Base-by-base conservation (phyloP, 2,329 filamentous ascomycete genomes). In the Zasmidium angulare region DNA sequence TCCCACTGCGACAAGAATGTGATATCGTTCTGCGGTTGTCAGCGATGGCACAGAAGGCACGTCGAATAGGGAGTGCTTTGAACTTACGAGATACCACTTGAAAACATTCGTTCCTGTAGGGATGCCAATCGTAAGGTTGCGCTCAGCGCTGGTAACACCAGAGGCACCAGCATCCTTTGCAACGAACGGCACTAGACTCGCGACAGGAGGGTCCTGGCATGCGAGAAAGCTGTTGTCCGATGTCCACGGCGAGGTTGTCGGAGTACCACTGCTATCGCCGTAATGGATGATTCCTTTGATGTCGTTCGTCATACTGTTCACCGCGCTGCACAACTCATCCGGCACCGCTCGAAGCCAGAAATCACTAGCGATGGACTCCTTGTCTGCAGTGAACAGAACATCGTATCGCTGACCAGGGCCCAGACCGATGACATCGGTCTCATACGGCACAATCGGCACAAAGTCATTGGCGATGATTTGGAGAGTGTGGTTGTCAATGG, bases 1-100 rank as follows among this genome's bases (percentile, higher is more conserved):
- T 57, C 63, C 72, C 74, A 78, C 4, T 76, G 65, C 7, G 70
- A 66, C 0, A 70, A 50, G 68, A 78, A 75, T n/a, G 72, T 75
- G 3, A 70, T 75, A 60, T 71, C 73, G 60, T 72, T 72, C 6
- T 43, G 36, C n/a, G 26, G 26, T 6, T 11, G 26, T 29, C 26
- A 29, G 26, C 11, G 26, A 29, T 29, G 26, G 4, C 4, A 29
- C 26, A 29, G n/a, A n/a, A n/a, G n/a, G n/a, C n/a, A n/a, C n/a
- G n/a, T n/a, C n/a, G n/a, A n/a, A n/a, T n/a, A n/a, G n/a, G n/a
- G n/a, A n/a, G 26, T 11, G 26, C 26, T 29, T 29, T 29, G 26
- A 19, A 17, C 36, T 43, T 43, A 43, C 36, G 3, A 78, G 63
- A 48, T 68, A 72, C 76, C 77, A 78, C 9, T 72, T 70, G 43